These are phyloP conservation scores for Pogostemon cablin DNA, from an alignment of 257 asterid species.

Conservation along the genomic window DNA sequence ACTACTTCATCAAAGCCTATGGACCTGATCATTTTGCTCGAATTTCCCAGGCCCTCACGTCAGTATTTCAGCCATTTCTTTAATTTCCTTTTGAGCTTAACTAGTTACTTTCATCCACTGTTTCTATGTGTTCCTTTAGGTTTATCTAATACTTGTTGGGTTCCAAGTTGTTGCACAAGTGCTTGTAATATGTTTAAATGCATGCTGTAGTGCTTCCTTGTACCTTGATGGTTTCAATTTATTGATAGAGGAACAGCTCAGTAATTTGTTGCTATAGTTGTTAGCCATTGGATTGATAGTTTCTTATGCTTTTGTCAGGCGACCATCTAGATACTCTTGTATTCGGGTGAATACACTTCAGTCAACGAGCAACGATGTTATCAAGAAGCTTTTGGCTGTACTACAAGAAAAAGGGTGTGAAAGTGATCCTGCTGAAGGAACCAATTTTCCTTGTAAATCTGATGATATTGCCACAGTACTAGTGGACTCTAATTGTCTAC, in stretches of 20 bases:
- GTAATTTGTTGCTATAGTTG: not conserved
- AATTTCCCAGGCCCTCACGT: constrained; percentile 83
- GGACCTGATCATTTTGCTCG: constrained; percentile 81
- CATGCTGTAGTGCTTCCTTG: not conserved
- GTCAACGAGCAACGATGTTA: constrained; percentile 66
- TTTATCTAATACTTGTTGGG: too few species aligned
- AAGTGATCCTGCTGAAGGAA: constrained; percentile 33
- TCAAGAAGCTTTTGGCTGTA: constrained; percentile 61
- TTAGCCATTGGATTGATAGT: not conserved
- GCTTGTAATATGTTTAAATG: not conserved
- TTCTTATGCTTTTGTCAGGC: constrained; percentile 52
- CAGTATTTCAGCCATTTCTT: not conserved
- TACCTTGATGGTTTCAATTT: not conserved
- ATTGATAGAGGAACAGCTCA: constrained; percentile 1
- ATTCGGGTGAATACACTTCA: constrained; percentile 81
- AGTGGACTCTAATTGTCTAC: constrained; percentile 30
- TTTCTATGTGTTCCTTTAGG: not conserved
- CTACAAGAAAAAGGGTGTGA: constrained; percentile 52
- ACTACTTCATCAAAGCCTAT: constrained; percentile 75
- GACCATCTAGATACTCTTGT: constrained; percentile 92
- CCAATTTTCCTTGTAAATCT: constrained; percentile 21
- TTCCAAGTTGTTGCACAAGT: not conserved
- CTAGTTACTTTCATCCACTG: constrained; percentile 10
- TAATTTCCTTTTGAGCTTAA: not conserved
- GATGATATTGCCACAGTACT: constrained; percentile 34